Evolutionary conservation across 169 alveolate species (phyloP).

Genomic region (Plasmodium knowlesi): DNA sequence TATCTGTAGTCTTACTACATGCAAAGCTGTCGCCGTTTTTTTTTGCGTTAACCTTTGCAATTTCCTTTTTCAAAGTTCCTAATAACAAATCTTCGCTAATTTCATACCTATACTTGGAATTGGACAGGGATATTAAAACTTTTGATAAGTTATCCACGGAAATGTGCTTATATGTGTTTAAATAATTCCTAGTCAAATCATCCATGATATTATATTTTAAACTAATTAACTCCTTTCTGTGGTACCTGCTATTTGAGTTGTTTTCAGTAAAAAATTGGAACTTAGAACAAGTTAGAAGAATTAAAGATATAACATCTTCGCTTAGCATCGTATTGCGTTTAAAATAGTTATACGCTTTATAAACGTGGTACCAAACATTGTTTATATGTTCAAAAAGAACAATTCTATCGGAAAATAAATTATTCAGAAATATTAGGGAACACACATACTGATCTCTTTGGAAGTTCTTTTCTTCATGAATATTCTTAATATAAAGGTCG

Average conservation of each 20-base stretch:
- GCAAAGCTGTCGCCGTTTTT: background rate
- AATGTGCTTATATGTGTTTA: slow-evolving; percentile 41
- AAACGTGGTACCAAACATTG: slow-evolving; percentile 48
- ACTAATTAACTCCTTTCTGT: slow-evolving; percentile 51
- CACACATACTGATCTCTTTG: slow-evolving; percentile 52
- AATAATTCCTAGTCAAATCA: slow-evolving; percentile 64
- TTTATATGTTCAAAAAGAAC: slow-evolving; percentile 41
- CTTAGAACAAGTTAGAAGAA: slow-evolving; percentile 61
- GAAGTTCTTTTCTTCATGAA: slow-evolving; percentile 45
- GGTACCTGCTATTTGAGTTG: slow-evolving; percentile 34
- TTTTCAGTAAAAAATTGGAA: slow-evolving; percentile 66
- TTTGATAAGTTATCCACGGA: slow-evolving; percentile 56
- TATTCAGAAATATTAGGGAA: slow-evolving; percentile 51
- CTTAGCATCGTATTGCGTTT: slow-evolving; percentile 22
- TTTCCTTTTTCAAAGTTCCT: slow-evolving; percentile 37
- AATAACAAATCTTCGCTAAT: slow-evolving; percentile 37
- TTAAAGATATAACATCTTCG: slow-evolving; percentile 60
- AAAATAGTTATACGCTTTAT: slow-evolving; percentile 57
- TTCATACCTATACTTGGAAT: slow-evolving; percentile 54
- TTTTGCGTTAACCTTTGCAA: slow-evolving; percentile 16
- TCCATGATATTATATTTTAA: slow-evolving; percentile 62
- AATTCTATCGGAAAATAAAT: slow-evolving; percentile 60
- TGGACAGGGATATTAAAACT: slow-evolving; percentile 66
- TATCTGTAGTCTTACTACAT: background rate
- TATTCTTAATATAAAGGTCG: slow-evolving; percentile 21